Evolutionary conservation across 257 asterid genomes (phyloP).

Genomic region (Pogostemon cablin): DNA sequence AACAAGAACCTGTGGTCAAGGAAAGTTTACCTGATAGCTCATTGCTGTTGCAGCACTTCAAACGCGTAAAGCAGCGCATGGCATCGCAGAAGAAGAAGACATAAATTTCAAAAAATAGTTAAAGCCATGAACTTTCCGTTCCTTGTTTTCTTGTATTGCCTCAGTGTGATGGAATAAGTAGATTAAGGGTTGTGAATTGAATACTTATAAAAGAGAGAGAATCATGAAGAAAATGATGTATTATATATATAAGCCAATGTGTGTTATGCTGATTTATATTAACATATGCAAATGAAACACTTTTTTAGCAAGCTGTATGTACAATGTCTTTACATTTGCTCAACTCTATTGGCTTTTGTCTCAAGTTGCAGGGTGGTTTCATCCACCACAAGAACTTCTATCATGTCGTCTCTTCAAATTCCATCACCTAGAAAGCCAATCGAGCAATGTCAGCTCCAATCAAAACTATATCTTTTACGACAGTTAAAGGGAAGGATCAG

Average conservation of each 20-base stretch:
- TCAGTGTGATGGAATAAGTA: background rate
- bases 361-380: constrained; percentile 36
- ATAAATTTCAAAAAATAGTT: background rate
- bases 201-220: constrained; percentile 11
- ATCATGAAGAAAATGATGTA: constrained; percentile 23
- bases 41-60: constrained; percentile 30
- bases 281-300: constrained; percentile 27
- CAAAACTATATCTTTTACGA: background rate
- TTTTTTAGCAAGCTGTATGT: constrained; percentile 31
- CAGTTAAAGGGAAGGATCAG: background rate
- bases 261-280: constrained; percentile 32
- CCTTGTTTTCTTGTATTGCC: background rate
- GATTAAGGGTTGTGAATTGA: constrained; percentile 16
- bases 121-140: background rate
- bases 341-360: constrained; percentile 23
- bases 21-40: constrained; percentile 37
- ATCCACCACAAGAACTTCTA: constrained; percentile 34
- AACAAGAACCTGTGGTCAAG: constrained; percentile 36
- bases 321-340: constrained; percentile 42
- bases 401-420: constrained; percentile 74
- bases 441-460: constrained; percentile 20
- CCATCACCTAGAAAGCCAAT: constrained; percentile 70
- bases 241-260: constrained; percentile 14
- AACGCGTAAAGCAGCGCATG: constrained; percentile 24
- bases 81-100: background rate